phyloP scores from a whole-genome alignment of 2,329 filamentous ascomycete species.

The Phaeosphaeria sp. region DNA sequence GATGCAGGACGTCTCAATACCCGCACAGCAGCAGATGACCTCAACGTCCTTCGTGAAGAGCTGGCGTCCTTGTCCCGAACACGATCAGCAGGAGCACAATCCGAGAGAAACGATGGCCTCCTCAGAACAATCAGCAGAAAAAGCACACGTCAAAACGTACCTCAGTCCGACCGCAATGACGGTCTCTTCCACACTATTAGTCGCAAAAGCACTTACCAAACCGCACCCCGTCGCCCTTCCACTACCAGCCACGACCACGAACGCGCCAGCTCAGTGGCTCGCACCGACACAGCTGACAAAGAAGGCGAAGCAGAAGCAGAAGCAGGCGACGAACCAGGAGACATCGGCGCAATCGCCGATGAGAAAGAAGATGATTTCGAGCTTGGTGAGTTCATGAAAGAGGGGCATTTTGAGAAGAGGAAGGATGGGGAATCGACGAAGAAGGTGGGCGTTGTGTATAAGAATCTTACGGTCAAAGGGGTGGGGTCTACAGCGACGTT shows the following conservation, averaged over 20 bases:
- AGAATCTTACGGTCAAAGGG: conserved; percentile 76
- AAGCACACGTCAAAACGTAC: conserved; percentile 27
- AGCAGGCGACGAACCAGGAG: conserved; percentile 28
- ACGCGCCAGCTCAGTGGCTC: conserved; percentile 19
- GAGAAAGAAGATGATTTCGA: conserved; percentile 69
- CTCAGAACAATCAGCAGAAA: conserved; percentile 34
- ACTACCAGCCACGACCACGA: not conserved
- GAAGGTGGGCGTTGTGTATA: conserved; percentile 79
- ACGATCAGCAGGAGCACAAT: conserved; percentile 30
- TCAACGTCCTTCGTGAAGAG: conserved; percentile 62
- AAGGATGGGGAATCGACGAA: conserved; percentile 72
- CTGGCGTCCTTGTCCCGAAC: conserved; percentile 61
- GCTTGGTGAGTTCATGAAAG: conserved; percentile 72
- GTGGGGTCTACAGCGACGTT: conserved; percentile 70
- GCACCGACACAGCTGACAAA: conserved; percentile 13
- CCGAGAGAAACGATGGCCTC: conserved; percentile 33
- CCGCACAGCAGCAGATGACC: conserved; percentile 64
- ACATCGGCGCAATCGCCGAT: conserved; percentile 38
- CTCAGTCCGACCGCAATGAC: not conserved
- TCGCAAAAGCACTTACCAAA: conserved; percentile 32
- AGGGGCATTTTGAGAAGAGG: conserved; percentile 78
- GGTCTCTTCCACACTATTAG: conserved; percentile 22
- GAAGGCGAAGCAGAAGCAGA: too few relatives aligned
- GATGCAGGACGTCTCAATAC: conserved; percentile 63
- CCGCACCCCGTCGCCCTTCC: not conserved